Evolutionary conservation across 805 yeast genomes (phyloP), one percentile per base, ranked within the genome.

Genomic region (Torulaspora delbrueckii): DNA sequence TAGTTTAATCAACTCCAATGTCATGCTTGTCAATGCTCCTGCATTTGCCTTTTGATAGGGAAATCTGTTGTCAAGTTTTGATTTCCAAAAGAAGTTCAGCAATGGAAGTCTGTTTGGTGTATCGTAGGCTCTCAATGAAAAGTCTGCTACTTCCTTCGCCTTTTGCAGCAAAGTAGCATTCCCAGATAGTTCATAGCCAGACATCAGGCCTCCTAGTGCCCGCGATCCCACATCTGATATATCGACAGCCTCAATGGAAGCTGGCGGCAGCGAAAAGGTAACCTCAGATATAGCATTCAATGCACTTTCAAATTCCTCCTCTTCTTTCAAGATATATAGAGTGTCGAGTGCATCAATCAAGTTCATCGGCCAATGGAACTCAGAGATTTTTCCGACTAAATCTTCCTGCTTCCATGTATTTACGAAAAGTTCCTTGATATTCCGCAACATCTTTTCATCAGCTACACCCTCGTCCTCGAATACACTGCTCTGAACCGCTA

Each of bases 21-120:
- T 65, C 42, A 77, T 55, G 1, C 81, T 71, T 1, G 76, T 77
- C 39, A 78, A 55, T 42, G 75, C 78, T 1, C 82, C 75, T 5
- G 73, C 52, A 5, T 69, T 57, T 1, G 69, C 60, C 19, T 55
- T 50, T 43, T 52, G 61, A 12, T 71, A 62, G 0, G 77, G 70
- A 45, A 68, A 66, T 50, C 71, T 62, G 43, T 69, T 71, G 8
- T 57, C 57, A 5, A 62, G 55, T 14, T 57, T 56, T 3, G 69
- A 62, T 23, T 62, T 59, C 74, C 80, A 76, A 10, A 67, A 62
- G 52, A 67, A 77, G 43, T 65, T 69, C 16, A 75, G 53, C 8
- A 74, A 46, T 3, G 84, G 84, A 65, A 79, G 66, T 36, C 75
- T 65, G 51, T 78, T 77, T 12, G 82, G 82, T 0, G 84, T 78